Base-by-base conservation (phyloP, 2,329 filamentous ascomycete genomes). In the Alternaria viburni region DNA sequence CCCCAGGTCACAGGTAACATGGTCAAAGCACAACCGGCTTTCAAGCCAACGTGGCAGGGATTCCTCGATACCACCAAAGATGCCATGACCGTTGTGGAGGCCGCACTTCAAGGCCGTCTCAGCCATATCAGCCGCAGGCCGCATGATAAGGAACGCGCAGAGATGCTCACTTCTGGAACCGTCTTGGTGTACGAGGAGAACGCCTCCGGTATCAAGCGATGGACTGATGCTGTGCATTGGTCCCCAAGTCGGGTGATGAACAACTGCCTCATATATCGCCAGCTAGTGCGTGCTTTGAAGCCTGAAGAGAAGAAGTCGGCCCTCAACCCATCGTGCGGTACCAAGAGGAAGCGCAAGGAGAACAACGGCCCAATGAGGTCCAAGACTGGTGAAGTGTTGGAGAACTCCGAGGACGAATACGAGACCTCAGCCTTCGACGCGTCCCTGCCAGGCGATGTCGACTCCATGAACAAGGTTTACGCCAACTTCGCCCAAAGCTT, bases 121-220 rank as follows among this genome's bases (percentile, higher is more conserved):
- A 86, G 86, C 52, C 93, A 96, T 78, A 91, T 96, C 19, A 89
- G 92, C 17, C 90, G 94, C 54, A 87, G 94, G 57, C 94, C 94
- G 1, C 93, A 97, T 77, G 94, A 97, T 73, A 87, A 93, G 55
- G 94, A 97, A 80, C 87, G 93, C 55, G 84, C 85, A 23, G 85
- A 88, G 19, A 87, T 97, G 55, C 96, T 97, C 75, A 87, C 87
- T 69, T 96, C 93, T 70, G 94, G 94, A 36, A 91, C 91, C 69
- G 88, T 97, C 50, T 96, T 97, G 80, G 92, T 97, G 69, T 97
- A 97, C 79, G 93, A 97, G 74, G 93, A 97, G 78, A 90, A 93
- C 65, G 90, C 92, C 0, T 96, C 93, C 0, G 93, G 93, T 6
- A 97, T 97, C 81, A 96, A 96, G 82, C 87, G 94, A 59, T 97